Evolutionary conservation across 192 early-diverging fungal genomes (phyloP).

Genomic region (Allomyces macrogynus): DNA sequence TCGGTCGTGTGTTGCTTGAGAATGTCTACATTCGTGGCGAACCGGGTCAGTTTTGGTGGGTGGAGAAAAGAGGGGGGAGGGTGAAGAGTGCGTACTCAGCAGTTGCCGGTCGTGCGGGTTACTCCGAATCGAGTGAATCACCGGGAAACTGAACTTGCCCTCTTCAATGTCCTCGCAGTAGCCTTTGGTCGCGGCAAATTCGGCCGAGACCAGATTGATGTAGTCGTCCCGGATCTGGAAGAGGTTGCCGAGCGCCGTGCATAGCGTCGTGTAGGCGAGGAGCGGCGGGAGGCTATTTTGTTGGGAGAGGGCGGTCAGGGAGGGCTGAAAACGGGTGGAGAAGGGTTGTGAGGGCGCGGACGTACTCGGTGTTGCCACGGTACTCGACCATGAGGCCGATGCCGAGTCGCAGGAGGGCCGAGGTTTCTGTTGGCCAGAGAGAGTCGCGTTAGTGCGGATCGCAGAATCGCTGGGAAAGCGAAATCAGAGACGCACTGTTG

Average conservation of each 20-base stretch:
- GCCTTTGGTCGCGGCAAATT: constrained; percentile 85
- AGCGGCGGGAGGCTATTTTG: neutral
- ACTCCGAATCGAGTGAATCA: constrained; percentile 64
- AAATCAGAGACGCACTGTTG: constrained; percentile 48
- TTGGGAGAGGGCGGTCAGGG: neutral
- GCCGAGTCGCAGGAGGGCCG: constrained; percentile 80
- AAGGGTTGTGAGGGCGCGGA: neutral
- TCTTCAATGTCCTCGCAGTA: constrained; percentile 97
- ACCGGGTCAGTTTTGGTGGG: neutral
- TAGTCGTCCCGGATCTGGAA: constrained; percentile 98
- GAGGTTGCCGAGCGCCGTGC: constrained; percentile 75
- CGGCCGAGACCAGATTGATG: constrained; percentile 69
- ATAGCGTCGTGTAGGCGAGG: constrained; percentile 51
- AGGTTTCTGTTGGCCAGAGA: constrained; percentile 48
- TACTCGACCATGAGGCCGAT: constrained; percentile 78
- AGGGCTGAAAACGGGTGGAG: neutral
- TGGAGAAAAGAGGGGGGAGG: neutral
- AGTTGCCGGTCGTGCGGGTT: constrained; percentile 42
- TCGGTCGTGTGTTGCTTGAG: constrained; percentile 66
- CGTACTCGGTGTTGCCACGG: constrained; percentile 18
- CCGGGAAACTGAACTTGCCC: constrained; percentile 94
- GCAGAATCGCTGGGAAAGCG: neutral
- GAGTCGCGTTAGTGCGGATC: too few species aligned
- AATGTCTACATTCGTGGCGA: constrained; percentile 31
- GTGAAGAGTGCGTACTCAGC: constrained; percentile 28